Base-by-base conservation (phyloP, 768 basidiomycete species). In the Tephrocybe rancida region DNA sequence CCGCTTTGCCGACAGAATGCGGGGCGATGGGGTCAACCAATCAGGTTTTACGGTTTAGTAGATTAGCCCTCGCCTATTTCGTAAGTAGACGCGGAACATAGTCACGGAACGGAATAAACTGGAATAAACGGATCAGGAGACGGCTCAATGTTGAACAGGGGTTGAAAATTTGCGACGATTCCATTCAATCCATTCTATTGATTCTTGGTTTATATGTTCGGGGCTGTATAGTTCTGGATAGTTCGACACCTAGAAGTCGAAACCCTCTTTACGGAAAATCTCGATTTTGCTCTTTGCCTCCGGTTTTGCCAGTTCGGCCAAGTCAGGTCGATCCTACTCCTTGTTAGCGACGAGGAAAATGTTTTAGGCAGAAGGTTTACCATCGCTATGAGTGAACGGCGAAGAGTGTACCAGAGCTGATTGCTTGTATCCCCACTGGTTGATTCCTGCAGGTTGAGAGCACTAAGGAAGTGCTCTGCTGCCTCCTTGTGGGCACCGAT, bases 401-500 rank as follows among this genome's bases (percentile, higher is more conserved):
- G 81, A 22, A 99, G 79, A 26, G 96, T 98, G 49, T 83, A 80
- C 97, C 95, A 98, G 27, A 98, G 74, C 58, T 93, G 90, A 51
- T 88, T 84, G 55, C 89, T 93, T 44, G 86, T 89, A 63, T 84
- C 86, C 52, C 78, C 85, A 54, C 75, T 83, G 1, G 81, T 81
- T 8, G 83, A 71, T 61, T 90, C 86, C 61, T 96, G 94, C 64
- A 95, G 75, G 11, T 80, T 81, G 34, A 97, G 72, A 0, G 92
- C 95, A 56, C 89, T 87, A 47, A 97, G 74, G 66, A 97, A 90
- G 70, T 99, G 97, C 61, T 99, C 97, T 3, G 93, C 92, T 0
- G 97, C 95, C 73, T 99, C 97, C 65, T 91, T 88, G 69, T 91
- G 82, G 8, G 94, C 93, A 8, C 95, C 95, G 47, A 98, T 96